Conservation (phyloP, 108 stramenopile species). For the Chaetoceros tenuissimus region DNA sequence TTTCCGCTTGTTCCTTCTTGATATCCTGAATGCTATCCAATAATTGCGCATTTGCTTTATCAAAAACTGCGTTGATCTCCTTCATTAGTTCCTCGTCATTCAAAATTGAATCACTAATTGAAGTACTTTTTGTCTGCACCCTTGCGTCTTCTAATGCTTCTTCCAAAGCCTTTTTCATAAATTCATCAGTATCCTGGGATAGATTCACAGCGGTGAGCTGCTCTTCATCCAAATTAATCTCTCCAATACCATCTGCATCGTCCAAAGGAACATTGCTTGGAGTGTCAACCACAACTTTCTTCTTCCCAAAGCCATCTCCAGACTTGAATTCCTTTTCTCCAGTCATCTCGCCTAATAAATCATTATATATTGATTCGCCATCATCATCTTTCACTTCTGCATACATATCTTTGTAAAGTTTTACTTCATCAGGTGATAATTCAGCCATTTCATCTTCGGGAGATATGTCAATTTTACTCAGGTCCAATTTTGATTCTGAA, state of each 20-base stretch:
- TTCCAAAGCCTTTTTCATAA: constrained; percentile 39
- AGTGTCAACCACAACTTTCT: background rate
- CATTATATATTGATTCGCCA: constrained; percentile 23
- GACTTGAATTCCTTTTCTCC: constrained; percentile 3
- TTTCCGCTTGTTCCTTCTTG: constrained; percentile 41
- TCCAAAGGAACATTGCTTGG: background rate
- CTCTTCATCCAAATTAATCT: constrained; percentile 7
- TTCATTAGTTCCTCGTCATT: constrained; percentile 49
- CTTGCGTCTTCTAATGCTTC: constrained; percentile 35
- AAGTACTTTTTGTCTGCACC: constrained; percentile 1
- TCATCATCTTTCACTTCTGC: constrained; percentile 19
- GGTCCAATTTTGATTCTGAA: background rate
- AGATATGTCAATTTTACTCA: background rate
- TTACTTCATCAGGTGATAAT: constrained; percentile 29
- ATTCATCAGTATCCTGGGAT: constrained; percentile 14
- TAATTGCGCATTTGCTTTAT: constrained; percentile 35
- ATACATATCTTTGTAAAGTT: constrained; percentile 35
- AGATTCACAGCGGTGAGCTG: background rate
- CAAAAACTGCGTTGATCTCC: constrained; percentile 52
- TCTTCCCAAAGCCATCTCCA: background rate
- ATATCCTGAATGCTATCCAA: constrained; percentile 39
- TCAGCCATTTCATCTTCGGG: constrained; percentile 9
- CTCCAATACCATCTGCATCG: background rate
- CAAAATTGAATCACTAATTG: constrained; percentile 19
- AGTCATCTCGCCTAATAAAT: constrained; percentile 24